Percentiles rank a stretch among this genome's conserved stretches.
These are phyloP conservation scores for Candida pseudoviswanathii DNA, from an alignment of 1,139 yeast species.

Conservation along the genomic window DNA sequence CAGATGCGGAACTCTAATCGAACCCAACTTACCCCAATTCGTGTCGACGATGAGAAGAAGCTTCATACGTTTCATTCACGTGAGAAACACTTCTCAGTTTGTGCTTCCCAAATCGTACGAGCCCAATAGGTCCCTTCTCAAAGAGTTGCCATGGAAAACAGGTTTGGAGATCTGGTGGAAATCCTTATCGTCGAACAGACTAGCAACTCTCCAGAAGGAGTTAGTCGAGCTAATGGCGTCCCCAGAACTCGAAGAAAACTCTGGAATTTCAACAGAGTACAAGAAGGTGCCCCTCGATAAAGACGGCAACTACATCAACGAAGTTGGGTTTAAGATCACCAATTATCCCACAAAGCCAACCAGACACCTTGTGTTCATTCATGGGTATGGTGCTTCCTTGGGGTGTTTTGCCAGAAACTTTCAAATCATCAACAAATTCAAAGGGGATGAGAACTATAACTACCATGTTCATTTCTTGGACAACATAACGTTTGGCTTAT, in stretches of 20 bases:
- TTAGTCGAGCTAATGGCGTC: slow-evolving; percentile 42
- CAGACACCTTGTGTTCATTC: slow-evolving; percentile 66
- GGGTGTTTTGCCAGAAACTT: slow-evolving; percentile 85
- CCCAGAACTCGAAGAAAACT: slow-evolving; percentile 22
- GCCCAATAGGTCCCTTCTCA: slow-evolving; percentile 17
- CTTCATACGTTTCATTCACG: slow-evolving; percentile 12
- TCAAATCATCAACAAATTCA: slow-evolving; percentile 45
- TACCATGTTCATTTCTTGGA: slow-evolving; percentile 73
- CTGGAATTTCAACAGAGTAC: slow-evolving; percentile 21
- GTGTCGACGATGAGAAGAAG: slow-evolving; percentile 6
- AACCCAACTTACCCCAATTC: background rate
- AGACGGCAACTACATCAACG: slow-evolving; percentile 36
- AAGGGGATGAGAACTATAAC: slow-evolving; percentile 36
- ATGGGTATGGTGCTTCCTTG: slow-evolving; percentile 90
- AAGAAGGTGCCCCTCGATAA: slow-evolving; percentile 29
- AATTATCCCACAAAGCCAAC: slow-evolving; percentile 27
- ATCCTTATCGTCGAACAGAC: slow-evolving; percentile 30
- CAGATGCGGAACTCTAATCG: background rate
- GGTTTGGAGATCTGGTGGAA: slow-evolving; percentile 30
- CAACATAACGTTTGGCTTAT: slow-evolving; percentile 81
- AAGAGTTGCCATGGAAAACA: slow-evolving; percentile 20
- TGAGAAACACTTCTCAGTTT: slow-evolving; percentile 9
- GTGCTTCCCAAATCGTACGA: slow-evolving; percentile 19
- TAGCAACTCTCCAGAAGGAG: slow-evolving; percentile 35
- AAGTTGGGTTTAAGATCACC: slow-evolving; percentile 34